Conservation (phyloP, 805 yeast genomes). For the Yarrowia sp. region DNA sequence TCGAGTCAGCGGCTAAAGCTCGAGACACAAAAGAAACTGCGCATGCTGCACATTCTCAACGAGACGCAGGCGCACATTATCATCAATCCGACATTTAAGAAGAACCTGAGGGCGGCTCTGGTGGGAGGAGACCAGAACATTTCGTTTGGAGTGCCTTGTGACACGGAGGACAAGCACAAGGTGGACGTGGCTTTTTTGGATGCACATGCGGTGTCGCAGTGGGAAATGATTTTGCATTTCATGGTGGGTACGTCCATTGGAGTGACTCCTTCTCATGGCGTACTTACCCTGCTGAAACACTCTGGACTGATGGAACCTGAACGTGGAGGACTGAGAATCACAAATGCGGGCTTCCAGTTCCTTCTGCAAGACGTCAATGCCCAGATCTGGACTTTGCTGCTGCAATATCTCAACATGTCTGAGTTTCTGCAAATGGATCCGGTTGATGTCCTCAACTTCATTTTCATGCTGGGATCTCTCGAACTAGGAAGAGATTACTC, state of each 20-base stretch:
- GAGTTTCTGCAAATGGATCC: conserved; percentile 88
- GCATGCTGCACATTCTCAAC: conserved; percentile 69
- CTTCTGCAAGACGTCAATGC: conserved; percentile 87
- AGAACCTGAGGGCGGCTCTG: conserved; percentile 74
- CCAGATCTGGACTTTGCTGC: conserved; percentile 87
- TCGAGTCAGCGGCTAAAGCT: conserved; percentile 53
- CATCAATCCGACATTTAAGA: conserved; percentile 65
- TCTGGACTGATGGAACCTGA: conserved; percentile 78
- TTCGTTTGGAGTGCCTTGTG: conserved; percentile 74
- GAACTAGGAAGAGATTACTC: conserved; percentile 88
- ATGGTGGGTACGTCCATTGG: conserved; percentile 89
- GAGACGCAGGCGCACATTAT: conserved; percentile 45
- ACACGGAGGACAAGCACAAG: conserved; percentile 52
- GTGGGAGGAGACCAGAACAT: conserved; percentile 68
- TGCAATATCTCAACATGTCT: conserved; percentile 84
- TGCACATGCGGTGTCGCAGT: conserved; percentile 74
- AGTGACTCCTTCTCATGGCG: conserved; percentile 72
- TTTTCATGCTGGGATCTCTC: conserved; percentile 87
- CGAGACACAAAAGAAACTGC: conserved; percentile 77
- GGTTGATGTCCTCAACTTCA: conserved; percentile 90
- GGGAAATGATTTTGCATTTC: conserved; percentile 95
- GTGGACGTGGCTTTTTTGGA: conserved; percentile 70
- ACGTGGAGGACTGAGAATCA: conserved; percentile 54
- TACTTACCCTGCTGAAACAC: conserved; percentile 67
- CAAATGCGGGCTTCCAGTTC: conserved; percentile 92